Base-by-base conservation (phyloP, 2,329 filamentous ascomycete genomes). In the Trichophyton mentagrophytes region DNA sequence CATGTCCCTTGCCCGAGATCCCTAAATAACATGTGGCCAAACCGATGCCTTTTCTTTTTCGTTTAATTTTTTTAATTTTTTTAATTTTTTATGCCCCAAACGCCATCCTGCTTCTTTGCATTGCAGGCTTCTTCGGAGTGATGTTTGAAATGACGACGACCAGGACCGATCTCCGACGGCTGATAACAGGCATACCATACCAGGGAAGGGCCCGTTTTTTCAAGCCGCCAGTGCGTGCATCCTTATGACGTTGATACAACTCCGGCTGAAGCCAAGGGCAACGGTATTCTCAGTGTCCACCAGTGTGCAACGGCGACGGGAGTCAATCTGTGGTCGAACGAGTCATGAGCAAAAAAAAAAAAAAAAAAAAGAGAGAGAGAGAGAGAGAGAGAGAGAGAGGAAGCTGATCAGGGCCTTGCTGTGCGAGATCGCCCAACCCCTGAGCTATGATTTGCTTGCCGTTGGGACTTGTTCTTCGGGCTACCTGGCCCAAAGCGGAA, bases 11-110 rank as follows among this genome's bases (percentile, higher is more conserved):
- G 4, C 22, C 9, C 47, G 6, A 30, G 47, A 53, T 53, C 47
- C 47, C 47, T 53, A 53, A n/a, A 53, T 53, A 33, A 53, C 47
- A 53, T 53, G 47, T 53, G 47, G 47, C 47, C 47, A 30, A 53
- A 53, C 27, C 47, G 22, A 53, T 22, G 22, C 6, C 13, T 30
- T 30, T 53, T 17, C 3, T 27, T 49, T 49, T 49, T 20, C 17
- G 2, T 11, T 13, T 17, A 17, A 3, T 49, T 13, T 15, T 49
- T 49, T 22, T 27, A 7, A 8, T 11, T 15, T 27, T 20, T 49
- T 17, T 27, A 3, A n/a, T n/a, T 27, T 27, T 27, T 27, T 27
- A 27, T 6, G 27, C 27, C 27, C 27, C 27, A 6, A 6, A 27
- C 27, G 4, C 27, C 27, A 27, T 27, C 27, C 27, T 27, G 22